Evolutionary conservation across 257 asterid genomes (phyloP).

Genomic region (Verbena officinalis): DNA sequence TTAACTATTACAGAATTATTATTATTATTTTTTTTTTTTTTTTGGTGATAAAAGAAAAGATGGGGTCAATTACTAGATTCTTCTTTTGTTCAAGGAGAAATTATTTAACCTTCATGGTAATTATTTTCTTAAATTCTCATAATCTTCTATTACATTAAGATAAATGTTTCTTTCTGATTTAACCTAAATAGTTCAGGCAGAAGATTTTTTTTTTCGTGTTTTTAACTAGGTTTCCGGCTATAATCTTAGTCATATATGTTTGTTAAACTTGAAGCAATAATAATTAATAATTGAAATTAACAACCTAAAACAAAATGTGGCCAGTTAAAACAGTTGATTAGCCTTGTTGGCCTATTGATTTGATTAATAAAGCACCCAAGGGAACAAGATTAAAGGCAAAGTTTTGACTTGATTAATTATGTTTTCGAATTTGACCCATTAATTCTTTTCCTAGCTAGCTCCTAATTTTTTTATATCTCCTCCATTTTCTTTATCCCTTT

Average conservation of each 20-base stretch:
- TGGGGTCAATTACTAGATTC: too few species aligned
- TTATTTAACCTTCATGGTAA: background rate
- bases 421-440: background rate
- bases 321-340: constrained; percentile 6
- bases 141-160: background rate
- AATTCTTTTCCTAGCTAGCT: background rate
- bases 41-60: too few species aligned
- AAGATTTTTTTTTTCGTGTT: background rate
- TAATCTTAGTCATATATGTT: too few species aligned
- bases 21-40: too few species aligned
- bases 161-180: background rate
- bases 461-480: too few species aligned
- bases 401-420: constrained; percentile 17
- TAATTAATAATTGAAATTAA: background rate
- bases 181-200: background rate
- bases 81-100: background rate
- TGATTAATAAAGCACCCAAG: constrained; percentile 30
- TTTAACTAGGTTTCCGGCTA: background rate
- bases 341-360: constrained; percentile 11
- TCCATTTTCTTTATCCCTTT: too few species aligned
- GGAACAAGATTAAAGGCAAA: constrained; percentile 28
- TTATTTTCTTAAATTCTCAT: background rate
- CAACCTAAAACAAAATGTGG: background rate
- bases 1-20: too few species aligned
- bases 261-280: background rate